Evolutionary conservation across 2,329 filamentous ascomycete species (phyloP), one percentile per base, ranked within the genome.

Genomic region (Claviceps paspali): DNA sequence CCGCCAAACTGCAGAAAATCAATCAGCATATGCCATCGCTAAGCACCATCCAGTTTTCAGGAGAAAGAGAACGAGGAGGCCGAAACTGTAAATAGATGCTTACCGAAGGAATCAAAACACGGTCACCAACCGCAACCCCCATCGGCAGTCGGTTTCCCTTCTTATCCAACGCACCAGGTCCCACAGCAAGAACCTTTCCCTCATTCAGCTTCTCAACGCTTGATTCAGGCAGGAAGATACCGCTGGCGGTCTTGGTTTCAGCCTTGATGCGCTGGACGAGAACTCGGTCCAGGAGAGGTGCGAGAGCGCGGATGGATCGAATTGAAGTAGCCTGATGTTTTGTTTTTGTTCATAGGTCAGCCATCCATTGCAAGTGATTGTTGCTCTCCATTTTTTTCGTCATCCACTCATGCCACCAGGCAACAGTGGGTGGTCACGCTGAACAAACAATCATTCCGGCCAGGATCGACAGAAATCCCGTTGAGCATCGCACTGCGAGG

Each of bases 151-250:
- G 75, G 73, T 91, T 83, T 51, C 91, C 91, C 43, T 93, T 80
- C 66, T 79, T 86, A 68, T 92, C 84, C 43, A 93, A 54, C 11
- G 70, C 79, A 45, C 91, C 91, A 40, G 91, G 91, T 38, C 91
- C 91, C 45, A 98, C 88, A 45, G 91, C 91, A 43, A 98, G 70
- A 39, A 98, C 91, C 66, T 85, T 87, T 53, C 84, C 91, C 72
- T 96, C 88, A 66, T 95, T 96, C 59, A 96, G 76, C 64, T 98
- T 91, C 76, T 98, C 94, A 57, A 96, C 85, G 55, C 81, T 83
- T 44, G 80, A 87, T 70, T 98, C 91, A 51, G 91, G 91, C 48
- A 98, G 82, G 73, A 92, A 95, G 73, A 98, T 94, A 55, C 91
- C 91, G 55, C 79, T 79, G 52, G 91, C 86, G 35, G 91, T 98